A percentile compares a stretch with the other conserved stretches of the same genome.
Evolutionary conservation across 2,329 filamentous ascomycete genomes (phyloP).

Genomic region (Epichloe hybrida): DNA sequence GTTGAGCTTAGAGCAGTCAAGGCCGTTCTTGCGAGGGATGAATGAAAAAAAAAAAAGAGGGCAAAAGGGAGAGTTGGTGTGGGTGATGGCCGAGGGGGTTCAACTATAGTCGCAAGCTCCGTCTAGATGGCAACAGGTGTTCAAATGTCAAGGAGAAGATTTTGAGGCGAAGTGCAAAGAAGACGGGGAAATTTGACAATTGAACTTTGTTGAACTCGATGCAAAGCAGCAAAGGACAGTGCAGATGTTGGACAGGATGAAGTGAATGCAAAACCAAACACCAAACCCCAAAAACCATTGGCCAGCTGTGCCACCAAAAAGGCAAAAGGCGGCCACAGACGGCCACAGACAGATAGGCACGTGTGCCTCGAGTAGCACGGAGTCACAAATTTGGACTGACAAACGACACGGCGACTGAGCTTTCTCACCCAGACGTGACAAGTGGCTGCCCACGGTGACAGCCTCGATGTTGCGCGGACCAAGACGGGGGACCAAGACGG

Average conservation of each 20-base stretch:
- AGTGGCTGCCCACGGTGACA: too few species aligned
- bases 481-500: too few species aligned
- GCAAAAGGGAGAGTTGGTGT: background rate
- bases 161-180: background rate
- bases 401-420: background rate
- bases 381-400: background rate
- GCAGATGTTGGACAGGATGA: background rate
- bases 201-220: background rate
- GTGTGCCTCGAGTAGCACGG: slow-evolving; percentile 1
- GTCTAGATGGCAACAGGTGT: too few species aligned
- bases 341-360: background rate
- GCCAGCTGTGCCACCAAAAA: slow-evolving; percentile 1
- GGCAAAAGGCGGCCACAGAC: background rate
- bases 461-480: too few species aligned
- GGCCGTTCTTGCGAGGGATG: background rate
- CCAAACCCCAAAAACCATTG: background rate
- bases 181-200: background rate
- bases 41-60: background rate
- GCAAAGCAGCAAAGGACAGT: background rate
- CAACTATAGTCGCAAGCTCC: too few species aligned
- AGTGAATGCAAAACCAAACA: background rate
- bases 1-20: background rate
- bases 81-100: too few species aligned
- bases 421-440: background rate
- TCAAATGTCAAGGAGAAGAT: too few species aligned